phyloP scores from a whole-genome alignment of 2,329 filamentous ascomycete species.

The Capronia epimyces region DNA sequence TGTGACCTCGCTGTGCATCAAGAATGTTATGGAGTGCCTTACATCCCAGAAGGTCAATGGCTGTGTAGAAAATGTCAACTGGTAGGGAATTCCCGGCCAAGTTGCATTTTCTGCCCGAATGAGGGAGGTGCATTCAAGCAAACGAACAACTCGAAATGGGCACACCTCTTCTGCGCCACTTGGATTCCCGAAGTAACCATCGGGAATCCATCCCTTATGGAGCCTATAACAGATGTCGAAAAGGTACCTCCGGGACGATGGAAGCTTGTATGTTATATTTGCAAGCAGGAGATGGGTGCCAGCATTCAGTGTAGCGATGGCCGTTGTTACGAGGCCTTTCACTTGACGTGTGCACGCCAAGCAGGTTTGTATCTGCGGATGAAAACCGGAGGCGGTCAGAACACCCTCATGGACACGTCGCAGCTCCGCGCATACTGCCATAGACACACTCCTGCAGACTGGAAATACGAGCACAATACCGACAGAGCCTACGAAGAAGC shows the following conservation, averaged over 20 bases:
- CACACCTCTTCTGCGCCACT: constrained; percentile 90
- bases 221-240: constrained; percentile 95
- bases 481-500: constrained; percentile 73
- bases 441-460: constrained; percentile 85
- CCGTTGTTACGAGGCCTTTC: constrained; percentile 92
- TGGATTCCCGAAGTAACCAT: constrained; percentile 98
- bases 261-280: constrained; percentile 94
- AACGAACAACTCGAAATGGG: constrained; percentile 93
- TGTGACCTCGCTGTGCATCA: constrained; percentile 97
- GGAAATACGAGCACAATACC: constrained; percentile 79
- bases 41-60: constrained; percentile 98
- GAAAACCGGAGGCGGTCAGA: constrained; percentile 80
- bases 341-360: constrained; percentile 88
- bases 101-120: constrained; percentile 97
- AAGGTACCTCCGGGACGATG: constrained; percentile 93
- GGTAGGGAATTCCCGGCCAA: constrained; percentile 84
- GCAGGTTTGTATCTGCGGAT: constrained; percentile 88
- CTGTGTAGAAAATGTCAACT: constrained; percentile 94
- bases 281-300: constrained; percentile 93
- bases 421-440: constrained; percentile 93
- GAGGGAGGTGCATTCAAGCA: constrained; percentile 98
- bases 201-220: constrained; percentile 95
- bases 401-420: constrained; percentile 72
- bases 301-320: constrained; percentile 99
- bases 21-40: constrained; percentile 97